Conservation (phyloP, 2,329 filamentous ascomycete genomes). For the Acrodontium crateriforme region DNA sequence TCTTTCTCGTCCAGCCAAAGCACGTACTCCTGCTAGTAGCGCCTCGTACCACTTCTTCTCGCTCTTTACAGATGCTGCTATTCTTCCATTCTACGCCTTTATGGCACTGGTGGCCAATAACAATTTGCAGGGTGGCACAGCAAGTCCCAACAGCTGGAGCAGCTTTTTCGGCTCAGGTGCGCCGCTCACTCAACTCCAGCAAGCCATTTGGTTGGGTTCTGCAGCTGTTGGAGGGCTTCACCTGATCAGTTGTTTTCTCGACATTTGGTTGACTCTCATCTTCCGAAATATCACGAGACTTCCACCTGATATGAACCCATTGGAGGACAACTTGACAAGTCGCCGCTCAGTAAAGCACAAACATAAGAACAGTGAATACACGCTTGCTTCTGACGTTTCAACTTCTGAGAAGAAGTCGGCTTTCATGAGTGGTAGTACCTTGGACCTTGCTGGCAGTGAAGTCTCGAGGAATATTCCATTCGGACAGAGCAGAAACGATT, state of each 20-base stretch:
- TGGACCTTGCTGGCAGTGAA: constrained; percentile 23
- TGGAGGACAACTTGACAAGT: constrained; percentile 74
- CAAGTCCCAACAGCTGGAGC: constrained; percentile 41
- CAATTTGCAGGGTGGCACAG: constrained; percentile 22
- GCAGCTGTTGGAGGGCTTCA: constrained; percentile 54
- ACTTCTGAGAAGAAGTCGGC: constrained; percentile 47
- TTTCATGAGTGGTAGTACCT: constrained; percentile 31
- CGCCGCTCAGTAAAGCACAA: constrained; percentile 47
- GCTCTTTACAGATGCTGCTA: constrained; percentile 53
- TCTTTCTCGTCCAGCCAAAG: constrained; percentile 54
- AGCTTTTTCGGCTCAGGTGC: constrained; percentile 49
- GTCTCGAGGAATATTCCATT: constrained; percentile 45
- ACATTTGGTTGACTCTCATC: constrained; percentile 59
- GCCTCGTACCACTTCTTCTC: constrained; percentile 85
- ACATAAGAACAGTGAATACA: constrained; percentile 49
- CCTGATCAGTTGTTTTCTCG: constrained; percentile 53
- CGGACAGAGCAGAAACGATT: constrained; percentile 58
- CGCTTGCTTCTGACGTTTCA: constrained; percentile 29
- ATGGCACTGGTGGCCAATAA: constrained; percentile 40
- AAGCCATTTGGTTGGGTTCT: constrained; percentile 53
- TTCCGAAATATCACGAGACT: constrained; percentile 72
- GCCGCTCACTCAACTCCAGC: constrained; percentile 45
- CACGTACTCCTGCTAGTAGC: constrained; percentile 63
- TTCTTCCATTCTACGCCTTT: constrained; percentile 51
- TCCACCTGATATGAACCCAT: constrained; percentile 89